Percentiles rank a stretch among this genome's conserved stretches.
Conservation (phyloP, 2,329 filamentous ascomycete species). For the Exophiala viscosa region DNA sequence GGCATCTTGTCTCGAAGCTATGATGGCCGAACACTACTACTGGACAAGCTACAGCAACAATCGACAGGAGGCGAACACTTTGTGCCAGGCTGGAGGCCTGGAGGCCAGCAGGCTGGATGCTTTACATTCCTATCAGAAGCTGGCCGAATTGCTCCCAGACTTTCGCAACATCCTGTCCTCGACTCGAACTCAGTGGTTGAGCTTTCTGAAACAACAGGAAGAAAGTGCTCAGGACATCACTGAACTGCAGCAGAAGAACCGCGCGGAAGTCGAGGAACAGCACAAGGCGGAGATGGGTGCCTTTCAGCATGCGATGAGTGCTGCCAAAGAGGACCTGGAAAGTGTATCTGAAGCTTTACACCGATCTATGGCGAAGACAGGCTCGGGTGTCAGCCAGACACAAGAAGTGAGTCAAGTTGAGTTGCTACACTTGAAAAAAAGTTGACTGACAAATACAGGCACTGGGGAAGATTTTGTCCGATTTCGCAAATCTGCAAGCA, state of each 20-base stretch:
- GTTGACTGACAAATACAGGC: constrained; percentile 4
- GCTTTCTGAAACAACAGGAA: constrained; percentile 19
- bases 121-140: constrained; percentile 21
- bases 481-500: constrained; percentile 14
- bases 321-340: constrained; percentile 14
- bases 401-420: constrained; percentile 10
- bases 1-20: constrained; percentile 50
- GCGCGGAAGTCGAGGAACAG: constrained; percentile 10
- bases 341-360: constrained; percentile 10
- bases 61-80: constrained; percentile 57
- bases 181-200: constrained; percentile 16
- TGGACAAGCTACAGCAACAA: constrained; percentile 65
- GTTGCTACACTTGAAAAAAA: neutral
- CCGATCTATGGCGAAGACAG: constrained; percentile 8
- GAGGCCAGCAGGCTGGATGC: constrained; percentile 19
- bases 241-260: constrained; percentile 11
- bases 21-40: constrained; percentile 54
- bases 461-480: constrained; percentile 10
- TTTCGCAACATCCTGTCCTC: constrained; percentile 14
- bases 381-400: constrained; percentile 7
- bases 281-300: constrained; percentile 7
- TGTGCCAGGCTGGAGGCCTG: constrained; percentile 56
- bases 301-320: constrained; percentile 11
- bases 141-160: constrained; percentile 20
- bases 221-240: constrained; percentile 7